Evolutionary conservation across 805 yeast genomes (phyloP).

Genomic region (Wickerhamiella nectarea): DNA sequence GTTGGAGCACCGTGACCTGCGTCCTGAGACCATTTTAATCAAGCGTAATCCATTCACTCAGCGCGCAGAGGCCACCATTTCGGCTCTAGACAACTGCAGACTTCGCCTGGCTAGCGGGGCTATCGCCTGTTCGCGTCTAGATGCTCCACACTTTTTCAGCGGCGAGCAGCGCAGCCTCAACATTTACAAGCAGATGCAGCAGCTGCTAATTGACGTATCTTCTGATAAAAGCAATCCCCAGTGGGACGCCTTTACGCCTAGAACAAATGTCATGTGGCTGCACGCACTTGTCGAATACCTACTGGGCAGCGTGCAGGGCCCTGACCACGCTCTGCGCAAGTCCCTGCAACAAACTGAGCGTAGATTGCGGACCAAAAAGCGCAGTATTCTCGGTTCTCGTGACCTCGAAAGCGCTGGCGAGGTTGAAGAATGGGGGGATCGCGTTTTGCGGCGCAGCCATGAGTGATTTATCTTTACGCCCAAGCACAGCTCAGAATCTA

Average conservation of each 20-base stretch:
- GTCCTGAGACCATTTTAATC: constrained; percentile 49
- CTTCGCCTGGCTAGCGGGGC: constrained; percentile 19
- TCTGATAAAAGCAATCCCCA: constrained; percentile 17
- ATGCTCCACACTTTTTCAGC: constrained; percentile 47
- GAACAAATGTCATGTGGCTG: constrained; percentile 50
- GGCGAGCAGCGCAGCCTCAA: constrained; percentile 50
- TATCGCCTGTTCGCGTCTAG: constrained; percentile 41
- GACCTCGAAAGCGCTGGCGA: constrained; percentile 8
- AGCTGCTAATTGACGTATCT: constrained; percentile 8
- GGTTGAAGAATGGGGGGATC: constrained; percentile 8
- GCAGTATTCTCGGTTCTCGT: background rate
- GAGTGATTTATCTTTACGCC: background rate
- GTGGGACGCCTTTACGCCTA: constrained; percentile 36
- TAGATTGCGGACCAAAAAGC: background rate
- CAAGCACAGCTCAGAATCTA: too few relatives aligned
- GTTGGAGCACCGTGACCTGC: constrained; percentile 63
- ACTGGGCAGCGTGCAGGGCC: background rate
- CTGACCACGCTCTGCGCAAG: constrained; percentile 5
- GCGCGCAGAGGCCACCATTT: constrained; percentile 5
- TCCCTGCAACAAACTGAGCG: constrained; percentile 7
- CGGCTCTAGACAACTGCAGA: constrained; percentile 30
- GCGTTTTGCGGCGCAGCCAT: background rate
- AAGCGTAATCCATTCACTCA: constrained; percentile 19
- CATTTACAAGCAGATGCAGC: constrained; percentile 41
- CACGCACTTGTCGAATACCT: constrained; percentile 44